Evolutionary conservation across 306 rosid species (phyloP).

Genomic region (Castanea crenata): DNA sequence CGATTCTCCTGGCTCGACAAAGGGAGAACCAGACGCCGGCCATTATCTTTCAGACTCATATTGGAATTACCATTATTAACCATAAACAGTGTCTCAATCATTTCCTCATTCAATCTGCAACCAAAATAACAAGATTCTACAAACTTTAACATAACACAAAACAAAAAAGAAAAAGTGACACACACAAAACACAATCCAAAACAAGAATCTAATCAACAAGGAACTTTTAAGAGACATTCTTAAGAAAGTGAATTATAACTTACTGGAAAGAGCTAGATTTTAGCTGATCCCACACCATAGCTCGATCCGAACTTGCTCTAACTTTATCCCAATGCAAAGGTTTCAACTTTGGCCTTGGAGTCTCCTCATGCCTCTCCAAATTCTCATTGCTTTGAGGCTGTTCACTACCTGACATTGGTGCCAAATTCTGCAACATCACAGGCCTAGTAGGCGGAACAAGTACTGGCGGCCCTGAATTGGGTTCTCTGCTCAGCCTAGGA

Average conservation of each 20-base stretch:
- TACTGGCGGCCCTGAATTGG: conserved; percentile 52
- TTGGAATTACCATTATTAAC: conserved; percentile 39
- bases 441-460: conserved; percentile 55
- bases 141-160: neutral
- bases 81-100: conserved; percentile 82
- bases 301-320: conserved; percentile 77
- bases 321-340: conserved; percentile 94
- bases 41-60: conserved; percentile 45
- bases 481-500: conserved; percentile 7
- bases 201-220: neutral
- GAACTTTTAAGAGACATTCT: neutral
- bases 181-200: neutral
- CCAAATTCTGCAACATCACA: conserved; percentile 40
- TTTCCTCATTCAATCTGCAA: conserved; percentile 89
- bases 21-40: conserved; percentile 42
- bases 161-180: neutral
- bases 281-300: conserved; percentile 89
- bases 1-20: conserved; percentile 54
- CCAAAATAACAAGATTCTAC: neutral
- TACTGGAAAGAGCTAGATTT: conserved; percentile 89
- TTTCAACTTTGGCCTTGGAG: conserved; percentile 69
- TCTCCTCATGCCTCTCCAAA: conserved; percentile 32
- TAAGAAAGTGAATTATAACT: conserved; percentile 16
- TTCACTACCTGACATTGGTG: conserved; percentile 18
- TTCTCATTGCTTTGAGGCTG: conserved; percentile 6